phyloP scores from a whole-genome alignment of 78 protist genomes.

The Cavenderia fasciculata region DNA sequence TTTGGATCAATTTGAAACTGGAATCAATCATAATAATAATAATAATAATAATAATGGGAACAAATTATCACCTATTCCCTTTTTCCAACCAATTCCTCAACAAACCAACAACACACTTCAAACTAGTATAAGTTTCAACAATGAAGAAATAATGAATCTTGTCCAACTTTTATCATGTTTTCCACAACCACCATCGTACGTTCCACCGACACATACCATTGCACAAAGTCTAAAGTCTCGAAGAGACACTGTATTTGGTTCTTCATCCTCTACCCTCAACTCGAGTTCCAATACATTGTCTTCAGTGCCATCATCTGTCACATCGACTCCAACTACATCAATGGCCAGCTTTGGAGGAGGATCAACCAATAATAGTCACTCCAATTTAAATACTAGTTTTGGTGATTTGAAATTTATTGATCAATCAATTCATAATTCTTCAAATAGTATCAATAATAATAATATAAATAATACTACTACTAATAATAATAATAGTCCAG shows the following conservation, averaged over 20 bases:
- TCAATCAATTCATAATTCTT: background rate
- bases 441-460: background rate
- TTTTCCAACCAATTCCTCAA: no score
- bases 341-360: no score
- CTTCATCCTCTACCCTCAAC: background rate
- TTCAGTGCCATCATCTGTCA: no score
- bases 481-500: no score
- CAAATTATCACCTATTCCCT: no score
- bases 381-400: background rate
- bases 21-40: no score
- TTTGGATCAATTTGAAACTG: no score
- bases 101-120: no score
- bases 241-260: conserved; percentile 19
- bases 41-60: no score
- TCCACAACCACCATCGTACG: conserved; percentile 44
- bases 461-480: no score
- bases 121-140: no score
- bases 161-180: conserved; percentile 40
- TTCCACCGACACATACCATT: background rate
- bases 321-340: background rate
- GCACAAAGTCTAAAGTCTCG: background rate
- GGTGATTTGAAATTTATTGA: background rate
- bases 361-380: background rate
- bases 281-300: background rate
- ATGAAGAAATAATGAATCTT: no score